Percentiles rank a stretch among this genome's conserved stretches.
phyloP scores from a whole-genome alignment of 768 basidiomycete genomes.

The Xerocomus spinulosus region DNA sequence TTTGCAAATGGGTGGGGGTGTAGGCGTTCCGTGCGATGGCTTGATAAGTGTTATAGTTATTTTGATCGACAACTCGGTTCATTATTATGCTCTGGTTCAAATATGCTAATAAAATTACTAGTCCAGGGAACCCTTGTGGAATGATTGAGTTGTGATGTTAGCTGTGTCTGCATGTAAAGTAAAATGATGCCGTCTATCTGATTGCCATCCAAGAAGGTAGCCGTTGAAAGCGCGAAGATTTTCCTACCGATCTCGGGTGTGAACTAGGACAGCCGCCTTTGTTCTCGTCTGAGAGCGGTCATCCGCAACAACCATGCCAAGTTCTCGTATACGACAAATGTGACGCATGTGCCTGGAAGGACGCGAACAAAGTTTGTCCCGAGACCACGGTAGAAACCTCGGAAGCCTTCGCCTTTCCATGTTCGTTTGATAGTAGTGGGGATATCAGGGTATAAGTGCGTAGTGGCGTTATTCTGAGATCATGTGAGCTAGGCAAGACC shows the following conservation, averaged over 20 bases:
- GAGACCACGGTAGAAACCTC: constrained; percentile 92
- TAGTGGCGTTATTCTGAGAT: constrained; percentile 59
- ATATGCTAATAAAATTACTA: constrained; percentile 7
- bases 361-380: constrained; percentile 93
- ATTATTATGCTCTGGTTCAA: background rate
- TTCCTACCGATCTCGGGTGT: background rate
- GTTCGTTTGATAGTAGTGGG: constrained; percentile 75
- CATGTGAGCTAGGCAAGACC: background rate
- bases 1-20: constrained; percentile 21
- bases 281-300: constrained; percentile 53
- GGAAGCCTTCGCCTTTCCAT: constrained; percentile 72
- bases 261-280: no score
- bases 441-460: constrained; percentile 76
- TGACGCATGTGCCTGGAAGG: constrained; percentile 94
- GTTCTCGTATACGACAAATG: constrained; percentile 97
- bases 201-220: background rate
- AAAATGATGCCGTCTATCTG: constrained; percentile 9
- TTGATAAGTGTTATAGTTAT: constrained; percentile 30
- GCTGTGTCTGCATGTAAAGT: constrained; percentile 5
- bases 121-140: background rate
- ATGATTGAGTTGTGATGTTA: constrained; percentile 7
- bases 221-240: constrained; percentile 8
- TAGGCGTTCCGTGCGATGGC: constrained; percentile 23
- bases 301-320: constrained; percentile 76
- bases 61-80: constrained; percentile 20